Base-by-base conservation (phyloP, 305 asterid species). In the Solanum hybrid region DNA sequence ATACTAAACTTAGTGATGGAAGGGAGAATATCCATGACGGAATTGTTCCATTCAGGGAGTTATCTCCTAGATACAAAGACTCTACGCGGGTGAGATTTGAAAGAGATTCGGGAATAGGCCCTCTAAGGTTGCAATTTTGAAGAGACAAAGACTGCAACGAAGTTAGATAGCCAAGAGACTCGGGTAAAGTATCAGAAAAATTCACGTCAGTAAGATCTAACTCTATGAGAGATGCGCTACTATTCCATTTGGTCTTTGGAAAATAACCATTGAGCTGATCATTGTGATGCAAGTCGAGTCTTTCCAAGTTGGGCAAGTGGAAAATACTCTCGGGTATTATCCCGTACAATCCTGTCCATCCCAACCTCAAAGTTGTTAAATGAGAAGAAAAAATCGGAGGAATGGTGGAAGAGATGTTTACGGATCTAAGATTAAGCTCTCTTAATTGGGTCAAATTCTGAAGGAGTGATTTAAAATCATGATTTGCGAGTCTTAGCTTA, bases 1-100 rank as follows among this genome's bases (percentile, higher is more conserved):
- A 14, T 81, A 91, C 3, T 24, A 2, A 15, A 34, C n/a, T 34
- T 34, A 87, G 65, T 15, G 89, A 68, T 9, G 89, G 61, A 73
- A 7, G 33, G 2, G 80, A 34, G 13, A 73, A 87, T 10, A 87
- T 6, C 89, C 84, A 37, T 68, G 89, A 87, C 10, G 89, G 84
- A 37, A 87, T 27, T 87, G 72, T 87, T 13, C 73, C 84, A 36
- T 87, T 70, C 29, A 10, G 72, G 83, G 90, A 92, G 88, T 76
- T 90, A 57, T 2, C 27, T 4, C 81, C 24, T 8, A 90, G 84
- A 7, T 89, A 34, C 57, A 89, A 75, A 39, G 3, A 1, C 70
- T 14, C 29, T 2, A 90, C 2, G 33, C 79, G 87, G 2, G 88
- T 85, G 88, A 85, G 78, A 45, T 85, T 57, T 9, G 27, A 20